Base-by-base conservation (phyloP, 202 grass and related monocot species). In the Schoenoplectus triqueter region DNA sequence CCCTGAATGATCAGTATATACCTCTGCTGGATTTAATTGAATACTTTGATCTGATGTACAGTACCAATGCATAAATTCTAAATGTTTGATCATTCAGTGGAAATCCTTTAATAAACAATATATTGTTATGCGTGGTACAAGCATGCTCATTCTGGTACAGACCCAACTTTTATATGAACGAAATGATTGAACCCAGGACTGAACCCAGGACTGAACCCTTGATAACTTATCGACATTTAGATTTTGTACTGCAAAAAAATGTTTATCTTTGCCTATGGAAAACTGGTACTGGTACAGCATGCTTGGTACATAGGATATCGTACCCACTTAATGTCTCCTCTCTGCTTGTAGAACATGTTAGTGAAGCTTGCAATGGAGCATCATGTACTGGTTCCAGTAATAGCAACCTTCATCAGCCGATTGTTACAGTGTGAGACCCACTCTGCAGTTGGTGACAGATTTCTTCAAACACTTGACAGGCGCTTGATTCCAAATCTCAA, bases 401-500 rank as follows among this genome's bases (percentile, higher is more conserved):
- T 98, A 87, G 88, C 86, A 47, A 81, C 83, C 71, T 98, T 95
- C 84, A 86, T 88, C 57, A 86, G 92, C 80, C 89, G 91, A 11
- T 64, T 95, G 22, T 88, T 95, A 54, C 87, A 84, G 73, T 98
- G 95, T 82, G 85, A 89, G 67, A 86, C 81, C 7, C 95, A 98
- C 84, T 70, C 19, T 15, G 77, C 54, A 83, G 80, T 84, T 42
- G 89, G 92, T 61, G 88, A 93, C 68, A 84, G 64, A 62, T 87
- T 98, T 86, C 89, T 98, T 31, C 88, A 86, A 55, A 93, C 88
- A 22, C 73, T 98, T 80, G 95, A 98, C 0, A 92, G 90, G 61
- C 41, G 80, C 15, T 85, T 98, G 76, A 89, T 95, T 85, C 95
- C 91, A 8, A 92, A 88, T 88, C 95, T 98, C 87, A 82, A 90